Evolutionary conservation across 306 rosid species (phyloP).

Genomic region (Acacia confusa): DNA sequence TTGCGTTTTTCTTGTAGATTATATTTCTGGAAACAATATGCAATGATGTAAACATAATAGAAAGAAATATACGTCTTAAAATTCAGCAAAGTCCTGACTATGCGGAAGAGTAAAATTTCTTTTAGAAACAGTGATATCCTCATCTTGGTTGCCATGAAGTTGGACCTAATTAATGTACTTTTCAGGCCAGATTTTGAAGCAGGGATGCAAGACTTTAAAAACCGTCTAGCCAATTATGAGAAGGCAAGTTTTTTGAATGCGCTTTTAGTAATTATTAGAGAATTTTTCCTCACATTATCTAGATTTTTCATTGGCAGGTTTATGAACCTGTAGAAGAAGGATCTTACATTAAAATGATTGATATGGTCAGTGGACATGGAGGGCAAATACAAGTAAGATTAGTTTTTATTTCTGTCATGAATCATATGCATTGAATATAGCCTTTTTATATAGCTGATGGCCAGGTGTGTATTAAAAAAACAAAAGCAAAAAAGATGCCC

Average conservation of each 20-base stretch:
- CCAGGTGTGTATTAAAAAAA: background rate
- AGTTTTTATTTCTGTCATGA: constrained; percentile 7
- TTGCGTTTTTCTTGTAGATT: constrained; percentile 56
- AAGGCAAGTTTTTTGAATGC: constrained; percentile 49
- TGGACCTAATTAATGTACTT: constrained; percentile 28
- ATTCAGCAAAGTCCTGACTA: constrained; percentile 99
- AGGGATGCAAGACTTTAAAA: constrained; percentile 84
- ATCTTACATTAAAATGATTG: constrained; percentile 96
- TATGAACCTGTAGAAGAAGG: constrained; percentile 99
- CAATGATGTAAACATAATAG: constrained; percentile 90
- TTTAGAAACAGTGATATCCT: constrained; percentile 33
- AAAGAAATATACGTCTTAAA: constrained; percentile 93
- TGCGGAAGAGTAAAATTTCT: constrained; percentile 81
- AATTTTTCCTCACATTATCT: constrained; percentile 25
- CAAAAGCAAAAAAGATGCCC: background rate
- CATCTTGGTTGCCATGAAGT: constrained; percentile 22
- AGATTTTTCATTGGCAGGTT: constrained; percentile 56
- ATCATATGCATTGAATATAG: constrained; percentile 13
- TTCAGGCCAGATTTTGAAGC: constrained; percentile 94
- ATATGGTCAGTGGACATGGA: constrained; percentile 96
- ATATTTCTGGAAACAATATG: constrained; percentile 97
- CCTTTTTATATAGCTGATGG: background rate
- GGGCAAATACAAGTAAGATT: constrained; percentile 91
- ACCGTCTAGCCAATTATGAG: constrained; percentile 79
- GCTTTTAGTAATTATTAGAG: constrained; percentile 28